phyloP scores from a whole-genome alignment of 2,329 filamentous ascomycete genomes.

The Aspergillus persii region DNA sequence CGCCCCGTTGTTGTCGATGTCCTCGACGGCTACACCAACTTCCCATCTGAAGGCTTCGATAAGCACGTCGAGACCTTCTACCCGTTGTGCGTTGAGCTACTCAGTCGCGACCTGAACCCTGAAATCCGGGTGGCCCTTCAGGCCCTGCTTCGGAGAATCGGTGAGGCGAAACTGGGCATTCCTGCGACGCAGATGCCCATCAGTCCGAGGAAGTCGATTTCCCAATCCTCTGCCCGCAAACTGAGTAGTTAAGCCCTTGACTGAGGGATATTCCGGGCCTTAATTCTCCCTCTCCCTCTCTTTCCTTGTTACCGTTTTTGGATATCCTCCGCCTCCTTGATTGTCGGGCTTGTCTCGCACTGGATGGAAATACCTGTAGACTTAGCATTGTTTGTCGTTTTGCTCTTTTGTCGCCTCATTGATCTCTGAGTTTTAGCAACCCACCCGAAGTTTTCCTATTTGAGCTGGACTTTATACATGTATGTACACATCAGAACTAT shows the following conservation, averaged over 20 bases:
- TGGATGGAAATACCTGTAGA: constrained; percentile 22
- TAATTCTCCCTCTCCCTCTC: neutral
- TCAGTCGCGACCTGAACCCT: constrained; percentile 74
- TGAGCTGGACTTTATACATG: constrained; percentile 10
- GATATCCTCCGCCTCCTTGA: constrained; percentile 29
- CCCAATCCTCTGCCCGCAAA: constrained; percentile 32
- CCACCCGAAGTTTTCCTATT: neutral
- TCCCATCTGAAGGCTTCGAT: constrained; percentile 75
- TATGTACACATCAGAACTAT: constrained; percentile 12
- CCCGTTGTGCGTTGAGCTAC: constrained; percentile 76
- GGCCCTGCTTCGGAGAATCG: constrained; percentile 73
- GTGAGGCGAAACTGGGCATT: constrained; percentile 65
- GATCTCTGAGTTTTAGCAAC: neutral
- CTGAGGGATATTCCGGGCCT: constrained; percentile 3
- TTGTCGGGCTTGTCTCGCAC: constrained; percentile 16
- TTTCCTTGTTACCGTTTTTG: constrained; percentile 21
- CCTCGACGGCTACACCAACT: constrained; percentile 84
- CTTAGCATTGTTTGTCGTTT: constrained; percentile 15
- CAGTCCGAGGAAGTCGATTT: constrained; percentile 37
- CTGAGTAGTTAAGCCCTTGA: constrained; percentile 17
- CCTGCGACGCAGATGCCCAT: constrained; percentile 30
- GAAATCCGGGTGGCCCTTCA: constrained; percentile 80
- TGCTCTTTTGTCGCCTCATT: neutral
- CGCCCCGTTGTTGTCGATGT: constrained; percentile 95
- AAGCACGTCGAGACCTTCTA: constrained; percentile 82